Percentiles rank a stretch among this genome's conserved stretches.
These are phyloP conservation scores for Paramecium caudatum DNA, from an alignment of 73 alveolate genomes.

Conservation along the genomic window DNA sequence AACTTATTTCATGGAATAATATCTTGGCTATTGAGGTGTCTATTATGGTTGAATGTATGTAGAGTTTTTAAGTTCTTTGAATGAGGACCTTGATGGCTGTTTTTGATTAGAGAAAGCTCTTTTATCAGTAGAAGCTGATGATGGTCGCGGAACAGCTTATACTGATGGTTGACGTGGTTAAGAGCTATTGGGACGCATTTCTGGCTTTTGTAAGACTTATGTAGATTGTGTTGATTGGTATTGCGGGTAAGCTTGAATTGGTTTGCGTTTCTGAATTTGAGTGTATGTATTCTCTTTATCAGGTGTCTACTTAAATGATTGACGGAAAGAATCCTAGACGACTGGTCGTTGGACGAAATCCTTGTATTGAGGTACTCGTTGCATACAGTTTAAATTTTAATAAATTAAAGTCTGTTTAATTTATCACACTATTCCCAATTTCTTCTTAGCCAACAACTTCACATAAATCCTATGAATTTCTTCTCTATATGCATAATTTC, in stretches of 20 bases:
- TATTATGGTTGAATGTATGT: constrained; percentile 50
- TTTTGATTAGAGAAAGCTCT: constrained; percentile 48
- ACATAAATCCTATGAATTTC: constrained; percentile 39
- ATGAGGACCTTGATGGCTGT: constrained; percentile 41
- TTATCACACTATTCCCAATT: neutral
- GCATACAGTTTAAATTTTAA: constrained; percentile 50
- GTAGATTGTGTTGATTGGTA: constrained; percentile 26
- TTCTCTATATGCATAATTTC: constrained; percentile 34
- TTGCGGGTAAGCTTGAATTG: constrained; percentile 3
- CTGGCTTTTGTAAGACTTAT: constrained; percentile 42
- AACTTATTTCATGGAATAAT: constrained; percentile 53
- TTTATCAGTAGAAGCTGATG: constrained; percentile 62
- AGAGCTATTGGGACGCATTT: constrained; percentile 58
- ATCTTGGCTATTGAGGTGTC: constrained; percentile 18
- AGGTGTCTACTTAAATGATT: constrained; percentile 33
- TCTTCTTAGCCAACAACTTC: neutral
- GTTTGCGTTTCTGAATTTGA: constrained; percentile 54
- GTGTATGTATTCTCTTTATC: constrained; percentile 66
- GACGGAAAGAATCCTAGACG: constrained; percentile 43
- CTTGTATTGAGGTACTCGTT: constrained; percentile 46
- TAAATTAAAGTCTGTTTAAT: constrained; percentile 63
- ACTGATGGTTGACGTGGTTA: constrained; percentile 61
- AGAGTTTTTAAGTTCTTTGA: constrained; percentile 59
- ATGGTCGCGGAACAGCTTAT: constrained; percentile 49
- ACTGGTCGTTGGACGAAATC: constrained; percentile 14